Base-by-base conservation (phyloP, 78 protist genomes). In the Acrasis kona region DNA sequence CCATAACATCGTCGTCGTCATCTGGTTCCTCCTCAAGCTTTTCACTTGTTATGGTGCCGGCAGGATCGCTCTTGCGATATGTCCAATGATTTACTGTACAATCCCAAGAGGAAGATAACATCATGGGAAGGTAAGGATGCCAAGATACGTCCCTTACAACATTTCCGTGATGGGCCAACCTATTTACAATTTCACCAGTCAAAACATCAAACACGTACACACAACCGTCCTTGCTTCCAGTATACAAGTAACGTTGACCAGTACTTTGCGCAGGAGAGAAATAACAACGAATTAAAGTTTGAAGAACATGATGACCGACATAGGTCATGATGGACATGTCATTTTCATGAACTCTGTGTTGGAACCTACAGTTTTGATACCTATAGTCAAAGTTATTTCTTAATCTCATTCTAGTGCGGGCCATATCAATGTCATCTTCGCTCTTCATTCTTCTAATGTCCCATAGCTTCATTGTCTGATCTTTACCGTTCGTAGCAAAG, bases 401-500 rank as follows among this genome's bases (percentile, higher is more conserved):
- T 74, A 8, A 7, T 8, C n/a, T n/a, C n/a, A n/a, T n/a, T n/a
- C n/a, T n/a, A n/a, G 67, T 5, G 5, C 28, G 30, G 41, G 70
- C 72, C 7, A 38, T 41, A 6, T 27, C 27, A 50, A 50, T 28
- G 2, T 3, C 39, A 50, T 41, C 28, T 29, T 10, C 92, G 83
- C 83, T 39, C 31, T 80, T 42, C 28, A 19, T n/a, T 30, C 28
- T 19, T 30, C 93, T 76, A 30, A 87, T 74, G 35, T 89, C 93
- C 93, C 93, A 89, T 19, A 89, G 84, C 50, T 86, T 89, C 30
- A 86, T 81, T 10, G 72, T 68, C 29, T 84, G 79, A 50, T 89
- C 93, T 65, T 89, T 89, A 27, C 84, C 27, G 27, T 78, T 84
- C 10, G 89, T 74, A 27, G 86, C 37, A 2, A 86, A 39, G 74